A percentile compares a stretch with the other conserved stretches of the same genome.
Evolutionary conservation across 2,329 filamentous ascomycete genomes (phyloP).

Genomic region (Neofusicoccum sp.): DNA sequence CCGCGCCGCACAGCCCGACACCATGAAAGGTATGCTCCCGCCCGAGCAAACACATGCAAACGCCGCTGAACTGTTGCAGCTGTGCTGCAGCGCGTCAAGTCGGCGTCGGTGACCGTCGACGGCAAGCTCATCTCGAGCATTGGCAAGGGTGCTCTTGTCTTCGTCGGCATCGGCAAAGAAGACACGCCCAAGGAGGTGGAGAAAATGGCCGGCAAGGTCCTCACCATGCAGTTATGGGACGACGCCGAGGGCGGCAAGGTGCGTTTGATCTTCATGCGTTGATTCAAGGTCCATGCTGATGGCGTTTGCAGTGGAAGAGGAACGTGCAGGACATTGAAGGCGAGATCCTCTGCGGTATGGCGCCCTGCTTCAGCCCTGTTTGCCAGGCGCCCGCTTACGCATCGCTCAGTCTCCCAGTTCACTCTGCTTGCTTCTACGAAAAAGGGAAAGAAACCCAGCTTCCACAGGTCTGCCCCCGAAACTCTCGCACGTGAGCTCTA

Average conservation of each 20-base stretch:
- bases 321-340: constrained; percentile 85
- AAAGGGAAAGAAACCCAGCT: constrained; percentile 93
- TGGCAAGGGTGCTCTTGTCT: constrained; percentile 82
- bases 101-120: constrained; percentile 93
- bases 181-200: constrained; percentile 89
- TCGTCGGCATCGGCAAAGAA: constrained; percentile 85
- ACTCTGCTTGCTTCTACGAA: constrained; percentile 90
- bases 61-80: constrained; percentile 53
- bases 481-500: constrained; percentile 80
- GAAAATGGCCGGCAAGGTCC: constrained; percentile 75
- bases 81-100: constrained; percentile 89
- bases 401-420: constrained; percentile 80
- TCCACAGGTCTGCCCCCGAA: constrained; percentile 80
- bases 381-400: constrained; percentile 20
- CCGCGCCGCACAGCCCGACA: background rate
- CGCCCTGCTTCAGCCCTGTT: background rate
- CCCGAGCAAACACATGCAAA: background rate
- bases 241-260: constrained; percentile 70
- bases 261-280: constrained; percentile 23
- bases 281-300: constrained; percentile 19
- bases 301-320: constrained; percentile 71
- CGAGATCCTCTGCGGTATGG: constrained; percentile 87
- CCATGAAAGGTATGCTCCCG: constrained; percentile 17
- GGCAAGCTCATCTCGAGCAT: constrained; percentile 87
- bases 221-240: constrained; percentile 91